Evolutionary conservation across 1,284 basidiomycete species (phyloP).

Genomic region (Ganoderma lingzhi): DNA sequence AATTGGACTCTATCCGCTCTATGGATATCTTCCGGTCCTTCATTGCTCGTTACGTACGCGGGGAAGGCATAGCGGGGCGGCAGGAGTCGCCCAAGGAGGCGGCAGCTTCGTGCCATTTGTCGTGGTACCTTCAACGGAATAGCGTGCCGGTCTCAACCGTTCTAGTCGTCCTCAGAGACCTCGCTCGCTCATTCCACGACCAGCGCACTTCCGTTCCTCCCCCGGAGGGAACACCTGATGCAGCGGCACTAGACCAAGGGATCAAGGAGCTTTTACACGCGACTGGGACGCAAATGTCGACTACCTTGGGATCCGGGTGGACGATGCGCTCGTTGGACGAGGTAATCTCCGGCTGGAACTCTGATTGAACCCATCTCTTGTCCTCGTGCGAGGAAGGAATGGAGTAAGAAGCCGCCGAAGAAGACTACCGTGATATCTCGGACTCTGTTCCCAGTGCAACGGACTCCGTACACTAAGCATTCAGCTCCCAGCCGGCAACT

Average conservation of each 20-base stretch:
- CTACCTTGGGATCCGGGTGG: conserved; percentile 73
- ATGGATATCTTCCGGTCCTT: conserved; percentile 53
- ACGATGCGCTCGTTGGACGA: conserved; percentile 69
- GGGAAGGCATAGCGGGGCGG: conserved; percentile 36
- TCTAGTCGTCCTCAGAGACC: conserved; percentile 61
- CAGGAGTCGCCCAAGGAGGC: conserved; percentile 47
- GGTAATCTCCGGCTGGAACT: conserved; percentile 63
- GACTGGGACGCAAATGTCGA: conserved; percentile 73
- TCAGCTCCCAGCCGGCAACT: background rate
- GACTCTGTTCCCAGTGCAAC: background rate
- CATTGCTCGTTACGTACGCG: conserved; percentile 59
- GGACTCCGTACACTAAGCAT: background rate
- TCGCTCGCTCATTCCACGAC: conserved; percentile 66
- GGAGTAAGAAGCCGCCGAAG: background rate
- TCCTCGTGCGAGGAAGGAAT: background rate
- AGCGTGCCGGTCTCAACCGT: conserved; percentile 72
- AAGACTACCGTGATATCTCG: background rate
- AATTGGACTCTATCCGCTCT: conserved; percentile 55
- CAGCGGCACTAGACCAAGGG: conserved; percentile 58
- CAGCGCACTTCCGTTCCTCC: conserved; percentile 57
- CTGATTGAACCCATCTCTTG: conserved; percentile 14
- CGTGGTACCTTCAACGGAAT: conserved; percentile 73
- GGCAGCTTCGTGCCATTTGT: conserved; percentile 43
- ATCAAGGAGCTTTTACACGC: conserved; percentile 74
- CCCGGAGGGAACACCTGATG: conserved; percentile 61